These are phyloP conservation scores for Eimeria sp. DNA, from an alignment of 169 alveolate species.

Conservation along the genomic window DNA sequence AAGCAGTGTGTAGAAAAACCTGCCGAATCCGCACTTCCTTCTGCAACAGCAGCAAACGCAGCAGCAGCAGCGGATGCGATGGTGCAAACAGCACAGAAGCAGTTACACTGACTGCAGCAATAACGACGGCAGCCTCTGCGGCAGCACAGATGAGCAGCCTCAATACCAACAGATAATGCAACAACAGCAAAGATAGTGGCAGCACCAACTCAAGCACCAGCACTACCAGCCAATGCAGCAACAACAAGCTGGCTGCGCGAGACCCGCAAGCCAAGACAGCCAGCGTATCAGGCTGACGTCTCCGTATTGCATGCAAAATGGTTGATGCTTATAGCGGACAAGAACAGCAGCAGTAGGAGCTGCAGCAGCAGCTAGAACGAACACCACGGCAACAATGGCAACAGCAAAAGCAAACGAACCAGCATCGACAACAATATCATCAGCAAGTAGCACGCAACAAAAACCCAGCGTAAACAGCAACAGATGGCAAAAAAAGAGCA, in stretches of 20 bases:
- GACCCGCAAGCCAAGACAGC: no score
- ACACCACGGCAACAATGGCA: no score
- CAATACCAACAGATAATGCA: background rate
- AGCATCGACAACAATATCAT: no score
- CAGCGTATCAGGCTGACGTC: background rate
- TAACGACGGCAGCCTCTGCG: background rate
- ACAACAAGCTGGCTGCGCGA: background rate
- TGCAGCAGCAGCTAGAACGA: no score
- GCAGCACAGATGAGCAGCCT: background rate
- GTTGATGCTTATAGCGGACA: no score
- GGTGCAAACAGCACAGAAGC: no score
- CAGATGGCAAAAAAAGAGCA: no score
- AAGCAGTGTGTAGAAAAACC: slow-evolving; percentile 85
- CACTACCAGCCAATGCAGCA: background rate
- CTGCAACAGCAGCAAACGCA: background rate
- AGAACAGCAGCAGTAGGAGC: no score
- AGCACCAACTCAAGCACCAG: background rate
- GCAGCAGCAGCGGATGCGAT: background rate
- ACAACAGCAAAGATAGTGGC: background rate
- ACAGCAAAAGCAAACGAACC: no score
- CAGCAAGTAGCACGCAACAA: no score
- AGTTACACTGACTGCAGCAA: background rate
- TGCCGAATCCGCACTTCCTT: slow-evolving; percentile 85
- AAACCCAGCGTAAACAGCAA: no score
- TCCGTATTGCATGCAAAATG: no score